These are phyloP conservation scores for Mycena indigotica DNA, from an alignment of 768 basidiomycete species.

Conservation along the genomic window DNA sequence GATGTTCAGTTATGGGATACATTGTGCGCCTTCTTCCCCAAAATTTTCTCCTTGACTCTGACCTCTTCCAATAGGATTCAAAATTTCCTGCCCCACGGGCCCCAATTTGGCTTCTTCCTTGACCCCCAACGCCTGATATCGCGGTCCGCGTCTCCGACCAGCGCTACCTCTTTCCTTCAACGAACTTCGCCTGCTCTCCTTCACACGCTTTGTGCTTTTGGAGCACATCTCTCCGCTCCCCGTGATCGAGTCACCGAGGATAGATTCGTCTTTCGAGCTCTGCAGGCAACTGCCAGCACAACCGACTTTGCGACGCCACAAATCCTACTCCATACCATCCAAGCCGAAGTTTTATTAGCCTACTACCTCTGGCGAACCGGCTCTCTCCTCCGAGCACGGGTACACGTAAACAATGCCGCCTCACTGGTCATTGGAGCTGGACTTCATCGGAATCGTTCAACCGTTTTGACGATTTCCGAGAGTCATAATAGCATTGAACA, in stretches of 20 bases:
- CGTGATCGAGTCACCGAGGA: slow-evolving; percentile 8
- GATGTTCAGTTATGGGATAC: slow-evolving; percentile 33
- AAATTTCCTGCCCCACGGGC: slow-evolving; percentile 57
- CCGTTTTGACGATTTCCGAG: slow-evolving; percentile 34
- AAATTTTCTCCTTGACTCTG: slow-evolving; percentile 11
- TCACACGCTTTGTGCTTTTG: slow-evolving; percentile 36
- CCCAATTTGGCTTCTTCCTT: slow-evolving; percentile 71
- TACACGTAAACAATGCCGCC: slow-evolving; percentile 55
- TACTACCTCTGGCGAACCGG: slow-evolving; percentile 67
- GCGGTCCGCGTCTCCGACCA: slow-evolving; percentile 20
- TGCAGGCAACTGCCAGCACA: slow-evolving; percentile 48
- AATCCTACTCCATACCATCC: slow-evolving; percentile 54
- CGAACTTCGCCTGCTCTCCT: slow-evolving; percentile 28
- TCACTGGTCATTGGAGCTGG: slow-evolving; percentile 49
- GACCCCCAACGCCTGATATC: slow-evolving; percentile 41
- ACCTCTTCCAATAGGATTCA: slow-evolving; percentile 46
- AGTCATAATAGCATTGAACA: slow-evolving; percentile 17
- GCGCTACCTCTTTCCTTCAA: slow-evolving; percentile 6
- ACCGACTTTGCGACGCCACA: slow-evolving; percentile 49
- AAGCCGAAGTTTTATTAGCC: slow-evolving; percentile 65
- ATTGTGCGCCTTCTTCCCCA: slow-evolving; percentile 8
- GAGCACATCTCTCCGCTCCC: slow-evolving; percentile 28
- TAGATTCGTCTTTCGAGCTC: slow-evolving; percentile 5
- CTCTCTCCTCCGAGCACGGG: slow-evolving; percentile 61
- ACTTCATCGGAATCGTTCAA: slow-evolving; percentile 49